phyloP scores from a whole-genome alignment of 164 flowering plant genomes.

The Magnolia sinica region DNA sequence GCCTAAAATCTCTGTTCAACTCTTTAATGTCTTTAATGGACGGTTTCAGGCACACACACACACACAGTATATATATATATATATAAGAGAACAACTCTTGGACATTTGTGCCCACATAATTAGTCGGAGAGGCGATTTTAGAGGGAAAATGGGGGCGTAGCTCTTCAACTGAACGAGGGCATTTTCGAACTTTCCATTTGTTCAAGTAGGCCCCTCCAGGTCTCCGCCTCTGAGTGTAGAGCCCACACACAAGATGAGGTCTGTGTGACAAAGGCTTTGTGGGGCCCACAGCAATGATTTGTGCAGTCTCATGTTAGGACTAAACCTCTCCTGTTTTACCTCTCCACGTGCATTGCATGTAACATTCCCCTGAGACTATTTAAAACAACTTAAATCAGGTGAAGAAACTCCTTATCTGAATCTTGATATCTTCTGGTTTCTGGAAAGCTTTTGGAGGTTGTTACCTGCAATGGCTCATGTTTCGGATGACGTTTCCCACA shows the following conservation, averaged over 20 bases:
- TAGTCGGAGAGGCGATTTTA: background rate
- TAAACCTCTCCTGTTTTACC: background rate
- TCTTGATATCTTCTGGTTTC: background rate
- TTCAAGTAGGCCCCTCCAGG: background rate
- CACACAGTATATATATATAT: too few species aligned
- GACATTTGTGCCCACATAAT: background rate
- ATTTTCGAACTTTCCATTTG: background rate
- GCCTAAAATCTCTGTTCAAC: background rate
- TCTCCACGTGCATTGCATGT: background rate
- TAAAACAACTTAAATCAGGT: background rate
- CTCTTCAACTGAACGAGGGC: background rate
- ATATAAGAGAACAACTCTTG: background rate
- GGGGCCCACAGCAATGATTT: too few species aligned
- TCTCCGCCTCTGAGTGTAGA: background rate
- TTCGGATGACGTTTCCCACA: background rate
- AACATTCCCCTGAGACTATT: background rate
- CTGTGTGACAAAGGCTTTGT: too few species aligned
- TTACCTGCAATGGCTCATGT: background rate
- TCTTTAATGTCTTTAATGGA: too few species aligned
- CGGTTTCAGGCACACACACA: too few species aligned
- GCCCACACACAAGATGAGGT: too few species aligned
- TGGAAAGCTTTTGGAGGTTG: background rate
- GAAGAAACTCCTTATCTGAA: background rate
- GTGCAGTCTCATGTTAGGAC: background rate
- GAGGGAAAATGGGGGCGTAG: background rate